Evolutionary conservation across 2,329 filamentous ascomycete genomes (phyloP), one percentile per base, ranked within the genome.

Genomic region (Aspergillus sp.): DNA sequence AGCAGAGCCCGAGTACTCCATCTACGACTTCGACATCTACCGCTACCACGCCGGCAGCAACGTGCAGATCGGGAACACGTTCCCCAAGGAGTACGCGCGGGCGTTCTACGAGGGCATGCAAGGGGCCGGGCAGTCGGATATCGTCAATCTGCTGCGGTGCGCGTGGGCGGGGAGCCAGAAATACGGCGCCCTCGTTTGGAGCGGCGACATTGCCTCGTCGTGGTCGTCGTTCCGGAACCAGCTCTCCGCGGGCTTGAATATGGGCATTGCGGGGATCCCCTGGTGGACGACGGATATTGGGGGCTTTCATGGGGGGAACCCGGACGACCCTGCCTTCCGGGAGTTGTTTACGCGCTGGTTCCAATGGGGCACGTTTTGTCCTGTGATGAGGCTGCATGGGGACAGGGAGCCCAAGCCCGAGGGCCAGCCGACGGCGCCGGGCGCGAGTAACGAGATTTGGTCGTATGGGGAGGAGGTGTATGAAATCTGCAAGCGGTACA

Each of bases 271-370:
- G 0, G 86, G 86, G 0, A 78, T 89, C 9, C 81, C 85, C 0
- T 88, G 86, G 86, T 89, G 85, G 84, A 89, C 86, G 0, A 89
- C 86, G 0, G 86, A 89, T 63, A 89, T 89, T 52, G 86, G 87
- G 2, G 87, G 87, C 0, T 89, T 90, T 66, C 86, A 89, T 64
- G 86, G 86, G 5, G 86, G 86, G 0, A 78, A 86, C 59, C 84
- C 85, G 0, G 69, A 75, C 1, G 80, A 86, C 47, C 71, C 75
- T 1, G 75, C 65, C 0, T 89, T 89, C 70, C 77, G 84, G 7
- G 86, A 89, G 66, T 72, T 89, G 0, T 84, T 89, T 57, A 81
- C 85, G 1, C 75, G 87, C 2, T 89, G 86, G 87, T 89, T 89
- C 69, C 86, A 89, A 64, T 89, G 86, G 85, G 86, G 83, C 0